Base-by-base conservation (phyloP, 2,329 filamentous ascomycete genomes). In the Lachnum nothofagi region DNA sequence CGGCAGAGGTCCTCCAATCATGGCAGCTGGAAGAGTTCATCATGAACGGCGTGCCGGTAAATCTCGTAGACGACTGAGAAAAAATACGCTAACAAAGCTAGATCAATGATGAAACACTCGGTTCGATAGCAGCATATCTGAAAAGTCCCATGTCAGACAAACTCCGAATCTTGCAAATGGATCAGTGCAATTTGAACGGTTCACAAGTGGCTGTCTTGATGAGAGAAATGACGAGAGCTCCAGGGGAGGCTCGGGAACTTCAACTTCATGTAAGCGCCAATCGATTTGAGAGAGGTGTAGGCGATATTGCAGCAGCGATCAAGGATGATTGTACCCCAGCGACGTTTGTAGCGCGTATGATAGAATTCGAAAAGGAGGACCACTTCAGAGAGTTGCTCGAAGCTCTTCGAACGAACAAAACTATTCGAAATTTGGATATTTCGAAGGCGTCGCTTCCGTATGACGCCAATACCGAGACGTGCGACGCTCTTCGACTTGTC, bases 401-500 rank as follows among this genome's bases (percentile, higher is more conserved):
- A 50, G 82, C 84, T 1, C 60, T 88, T 42, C 75, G 76, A 4
- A 70, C 70, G 35, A 88, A 88, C 60, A 80, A 70, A 16, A 81
- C 80, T 0, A 76, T 86, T 42, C 74, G 73, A 42, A 80, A 77
- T 57, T 67, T 88, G 14, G 83, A 88, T 63, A 81, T 88, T 22
- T 86, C 84, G 1, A 82, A 85, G 55, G 80, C 81, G 1, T 86
- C 83, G 0, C 69, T 88, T 19, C 84, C 83, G 12, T 82, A 81
- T 46, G 83, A 87, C 61, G 83, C 83, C 3, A 78, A 79, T 7
- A 76, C 79, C 8, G 81, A 85, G 49, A 87, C 83, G 0, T 86
- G 82, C 59, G 75, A 77, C 51, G 76, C 79, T 12, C 65, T 88
- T 47, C 77, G 81, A 53, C 65, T 72, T 42, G 76, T 88, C 67